Conservation (phyloP, 2,329 filamentous ascomycete genomes). For the Talaromyces sp. region DNA sequence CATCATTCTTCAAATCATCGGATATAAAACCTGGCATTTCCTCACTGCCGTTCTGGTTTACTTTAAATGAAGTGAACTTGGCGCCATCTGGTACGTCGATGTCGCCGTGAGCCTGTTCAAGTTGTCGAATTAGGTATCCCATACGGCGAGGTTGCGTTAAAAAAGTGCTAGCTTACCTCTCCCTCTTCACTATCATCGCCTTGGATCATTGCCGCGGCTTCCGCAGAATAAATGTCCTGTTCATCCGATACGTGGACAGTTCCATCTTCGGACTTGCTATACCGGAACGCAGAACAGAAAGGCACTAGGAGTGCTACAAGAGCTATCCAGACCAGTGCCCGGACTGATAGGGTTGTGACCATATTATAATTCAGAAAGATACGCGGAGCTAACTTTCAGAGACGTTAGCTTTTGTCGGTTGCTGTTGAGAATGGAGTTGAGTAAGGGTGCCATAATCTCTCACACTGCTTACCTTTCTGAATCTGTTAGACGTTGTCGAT, state of each 20-base stretch:
- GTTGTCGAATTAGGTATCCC: slow-evolving; percentile 1
- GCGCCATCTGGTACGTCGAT: slow-evolving; percentile 14
- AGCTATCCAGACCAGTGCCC: background rate
- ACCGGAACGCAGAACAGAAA: slow-evolving; percentile 10
- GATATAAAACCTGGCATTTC: slow-evolving; percentile 17
- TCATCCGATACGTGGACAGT: slow-evolving; percentile 1
- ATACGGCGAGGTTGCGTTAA: background rate
- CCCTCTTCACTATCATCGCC: slow-evolving; percentile 1
- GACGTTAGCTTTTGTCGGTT: background rate
- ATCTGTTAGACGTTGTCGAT: too few species aligned
- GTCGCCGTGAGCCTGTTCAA: slow-evolving; percentile 13
- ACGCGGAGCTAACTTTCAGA: background rate
- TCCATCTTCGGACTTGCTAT: slow-evolving; percentile 4
- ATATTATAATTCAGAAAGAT: background rate
- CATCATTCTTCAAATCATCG: slow-evolving; percentile 6
- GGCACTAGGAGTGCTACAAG: slow-evolving; percentile 7
- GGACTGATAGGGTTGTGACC: background rate
- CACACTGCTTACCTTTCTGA: too few species aligned
- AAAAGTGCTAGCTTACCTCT: background rate
- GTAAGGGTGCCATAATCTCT: too few species aligned
- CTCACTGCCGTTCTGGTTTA: slow-evolving; percentile 11
- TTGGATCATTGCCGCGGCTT: slow-evolving; percentile 4
- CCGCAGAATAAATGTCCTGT: slow-evolving; percentile 14
- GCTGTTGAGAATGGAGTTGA: too few species aligned
- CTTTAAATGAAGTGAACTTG: slow-evolving; percentile 12